Evolutionary conservation across 2,329 filamentous ascomycete genomes (phyloP).

Genomic region (Fusarium acutatum): DNA sequence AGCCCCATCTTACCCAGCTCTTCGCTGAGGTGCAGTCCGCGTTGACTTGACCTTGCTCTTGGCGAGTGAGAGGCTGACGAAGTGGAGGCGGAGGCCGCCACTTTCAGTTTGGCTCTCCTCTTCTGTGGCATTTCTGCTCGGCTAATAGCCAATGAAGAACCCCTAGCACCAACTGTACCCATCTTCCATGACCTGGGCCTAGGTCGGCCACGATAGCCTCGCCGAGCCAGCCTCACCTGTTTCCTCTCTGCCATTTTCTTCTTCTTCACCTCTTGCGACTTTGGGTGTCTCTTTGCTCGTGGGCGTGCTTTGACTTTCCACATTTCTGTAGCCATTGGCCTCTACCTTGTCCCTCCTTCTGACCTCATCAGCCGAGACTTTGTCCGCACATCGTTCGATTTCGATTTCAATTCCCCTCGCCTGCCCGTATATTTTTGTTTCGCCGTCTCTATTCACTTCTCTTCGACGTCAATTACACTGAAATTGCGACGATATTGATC

Average conservation of each 20-base stretch:
- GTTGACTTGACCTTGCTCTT: slow-evolving; percentile 7
- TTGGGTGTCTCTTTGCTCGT: slow-evolving; percentile 5
- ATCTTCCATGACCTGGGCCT: slow-evolving; percentile 4
- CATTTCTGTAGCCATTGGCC: slow-evolving; percentile 14
- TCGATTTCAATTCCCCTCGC: slow-evolving; percentile 26
- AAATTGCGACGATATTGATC: neutral
- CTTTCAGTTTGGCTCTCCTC: slow-evolving; percentile 16
- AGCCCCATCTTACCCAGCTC: slow-evolving; percentile 22
- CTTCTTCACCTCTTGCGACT: slow-evolving; percentile 12
- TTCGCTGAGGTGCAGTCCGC: slow-evolving; percentile 12
- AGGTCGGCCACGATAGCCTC: slow-evolving; percentile 40
- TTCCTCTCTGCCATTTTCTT: slow-evolving; percentile 13
- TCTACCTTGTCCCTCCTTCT: slow-evolving; percentile 15
- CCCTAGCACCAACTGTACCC: slow-evolving; percentile 6
- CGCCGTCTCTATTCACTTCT: slow-evolving; percentile 17
- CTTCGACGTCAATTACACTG: slow-evolving; percentile 13
- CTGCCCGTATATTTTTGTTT: slow-evolving; percentile 14
- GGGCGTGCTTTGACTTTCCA: slow-evolving; percentile 10
- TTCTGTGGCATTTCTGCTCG: slow-evolving; percentile 22
- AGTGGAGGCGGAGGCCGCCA: slow-evolving; percentile 29
- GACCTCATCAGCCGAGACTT: neutral
- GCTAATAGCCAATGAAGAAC: slow-evolving; percentile 42
- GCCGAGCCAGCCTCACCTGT: slow-evolving; percentile 43
- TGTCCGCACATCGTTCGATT: slow-evolving; percentile 23
- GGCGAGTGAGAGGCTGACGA: slow-evolving; percentile 37